These are phyloP conservation scores for Fusarium acutatum DNA, from an alignment of 2,329 filamentous ascomycete species.

Conservation along the genomic window DNA sequence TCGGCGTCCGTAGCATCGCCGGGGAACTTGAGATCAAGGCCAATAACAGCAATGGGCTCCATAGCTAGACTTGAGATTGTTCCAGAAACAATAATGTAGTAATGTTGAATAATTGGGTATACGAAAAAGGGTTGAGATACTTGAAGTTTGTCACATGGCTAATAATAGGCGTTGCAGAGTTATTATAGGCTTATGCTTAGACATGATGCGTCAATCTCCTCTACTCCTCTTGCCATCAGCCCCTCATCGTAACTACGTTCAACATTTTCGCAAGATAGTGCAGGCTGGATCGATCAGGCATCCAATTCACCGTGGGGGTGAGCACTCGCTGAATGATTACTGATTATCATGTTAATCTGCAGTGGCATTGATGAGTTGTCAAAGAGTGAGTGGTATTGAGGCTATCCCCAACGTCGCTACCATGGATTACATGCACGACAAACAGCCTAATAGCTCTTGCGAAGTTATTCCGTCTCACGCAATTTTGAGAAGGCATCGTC, in stretches of 20 bases:
- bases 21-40: conserved; percentile 3
- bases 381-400: background rate
- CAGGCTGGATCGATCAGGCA: background rate
- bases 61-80: background rate
- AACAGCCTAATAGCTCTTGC: background rate
- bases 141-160: background rate
- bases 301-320: background rate
- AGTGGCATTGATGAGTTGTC: background rate
- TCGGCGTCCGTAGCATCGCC: background rate
- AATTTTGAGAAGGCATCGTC: background rate
- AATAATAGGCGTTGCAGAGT: background rate
- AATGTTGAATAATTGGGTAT: background rate
- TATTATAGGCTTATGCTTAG: background rate
- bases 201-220: accelerated
- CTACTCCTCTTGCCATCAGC: accelerated
- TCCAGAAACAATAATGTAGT: background rate
- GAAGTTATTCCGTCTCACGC: background rate
- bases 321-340: no score
- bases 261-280: background rate
- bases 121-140: background rate
- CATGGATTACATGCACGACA: background rate
- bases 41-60: conserved; percentile 2
- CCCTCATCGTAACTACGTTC: background rate
- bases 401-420: background rate
- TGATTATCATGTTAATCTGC: background rate